Evolutionary conservation across 1,139 yeast genomes (phyloP), one percentile per base, ranked within the genome.

Genomic region (Saccharomyces pastorianus): DNA sequence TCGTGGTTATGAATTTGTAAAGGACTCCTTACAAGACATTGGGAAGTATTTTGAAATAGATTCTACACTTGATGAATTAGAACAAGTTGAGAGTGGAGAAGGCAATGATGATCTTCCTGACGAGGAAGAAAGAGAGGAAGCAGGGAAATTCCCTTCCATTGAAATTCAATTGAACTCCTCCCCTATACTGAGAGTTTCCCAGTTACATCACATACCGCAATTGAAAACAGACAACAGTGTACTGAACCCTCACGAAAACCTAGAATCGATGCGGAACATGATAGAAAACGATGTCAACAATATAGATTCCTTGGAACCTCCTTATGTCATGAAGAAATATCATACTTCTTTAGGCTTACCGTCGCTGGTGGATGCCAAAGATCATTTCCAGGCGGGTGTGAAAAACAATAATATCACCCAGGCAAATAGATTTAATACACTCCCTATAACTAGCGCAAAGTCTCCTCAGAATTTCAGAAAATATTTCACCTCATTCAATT

Each of bases 401-500:
- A 25, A 49, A 7, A 17, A 44, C 47, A 41, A 49, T 25, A 25
- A 17, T 14, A 13, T 1, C 14, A 14, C 25, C 20, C 44, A 38
- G 25, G 44, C 44, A 38, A 38, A 38, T 20, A 38, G 25, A 38
- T 38, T 17, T n/a, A 38, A 38, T 38, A 38, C 44, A 20, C 44
- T 38, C 26, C 51, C 51, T 6, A 50, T 50, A 14, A 44, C 53
- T 25, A 31, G 56, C 9, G 44, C 58, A 34, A 54, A 54, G 20
- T 61, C 66, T 1, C 64, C 64, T 8, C 60, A 55, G 28, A 59
- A 60, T 51, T 56, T 59, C 38, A 63, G 65, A 49, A 64, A 62
- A 50, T 67, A 67, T 50, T 61, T 68, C 13, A 64, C 69, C 47
- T 68, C 71, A 6, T 68, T 68, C 55, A 68, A 68, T 52, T 66